Evolutionary conservation across 2,329 filamentous ascomycete species (phyloP).

Genomic region (Amesomyces nigricolor): DNA sequence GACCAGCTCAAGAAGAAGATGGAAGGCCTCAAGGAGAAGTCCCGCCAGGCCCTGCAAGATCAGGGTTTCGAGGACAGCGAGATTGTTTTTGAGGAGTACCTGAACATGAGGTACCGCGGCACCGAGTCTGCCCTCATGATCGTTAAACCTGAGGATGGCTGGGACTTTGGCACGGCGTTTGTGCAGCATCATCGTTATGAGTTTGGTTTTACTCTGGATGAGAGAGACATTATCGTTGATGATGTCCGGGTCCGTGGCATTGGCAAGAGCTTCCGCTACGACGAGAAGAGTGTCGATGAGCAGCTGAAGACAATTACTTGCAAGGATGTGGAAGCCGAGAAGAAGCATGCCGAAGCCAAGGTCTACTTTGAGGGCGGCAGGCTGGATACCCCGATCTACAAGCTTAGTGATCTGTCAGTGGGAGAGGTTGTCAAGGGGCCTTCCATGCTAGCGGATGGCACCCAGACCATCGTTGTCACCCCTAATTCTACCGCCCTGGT

Average conservation of each 20-base stretch:
- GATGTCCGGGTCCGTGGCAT: slow-evolving; percentile 85
- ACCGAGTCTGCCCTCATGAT: slow-evolving; percentile 92
- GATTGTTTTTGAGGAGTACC: slow-evolving; percentile 82
- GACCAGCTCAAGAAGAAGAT: slow-evolving; percentile 66
- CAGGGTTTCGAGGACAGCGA: slow-evolving; percentile 74
- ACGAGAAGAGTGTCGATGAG: slow-evolving; percentile 76
- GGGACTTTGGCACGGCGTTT: slow-evolving; percentile 81
- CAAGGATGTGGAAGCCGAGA: slow-evolving; percentile 50
- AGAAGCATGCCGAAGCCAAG: slow-evolving; percentile 58
- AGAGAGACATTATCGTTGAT: slow-evolving; percentile 83
- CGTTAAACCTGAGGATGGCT: slow-evolving; percentile 65
- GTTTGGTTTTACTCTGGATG: slow-evolving; percentile 81
- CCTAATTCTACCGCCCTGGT: slow-evolving; percentile 71
- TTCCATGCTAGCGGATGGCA: slow-evolving; percentile 79
- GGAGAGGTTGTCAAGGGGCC: slow-evolving; percentile 73
- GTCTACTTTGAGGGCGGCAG: slow-evolving; percentile 85
- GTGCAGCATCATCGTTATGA: slow-evolving; percentile 84
- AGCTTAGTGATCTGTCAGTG: slow-evolving; percentile 65
- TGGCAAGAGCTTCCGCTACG: slow-evolving; percentile 76
- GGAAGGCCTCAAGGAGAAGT: slow-evolving; percentile 72
- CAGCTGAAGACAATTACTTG: slow-evolving; percentile 67
- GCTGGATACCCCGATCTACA: slow-evolving; percentile 74
- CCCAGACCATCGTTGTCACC: slow-evolving; percentile 87
- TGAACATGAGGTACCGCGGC: slow-evolving; percentile 88
- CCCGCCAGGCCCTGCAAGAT: slow-evolving; percentile 57